These are phyloP conservation scores for Phaffia rhodozyma DNA, from an alignment of 1,284 basidiomycete species.

Conservation along the genomic window DNA sequence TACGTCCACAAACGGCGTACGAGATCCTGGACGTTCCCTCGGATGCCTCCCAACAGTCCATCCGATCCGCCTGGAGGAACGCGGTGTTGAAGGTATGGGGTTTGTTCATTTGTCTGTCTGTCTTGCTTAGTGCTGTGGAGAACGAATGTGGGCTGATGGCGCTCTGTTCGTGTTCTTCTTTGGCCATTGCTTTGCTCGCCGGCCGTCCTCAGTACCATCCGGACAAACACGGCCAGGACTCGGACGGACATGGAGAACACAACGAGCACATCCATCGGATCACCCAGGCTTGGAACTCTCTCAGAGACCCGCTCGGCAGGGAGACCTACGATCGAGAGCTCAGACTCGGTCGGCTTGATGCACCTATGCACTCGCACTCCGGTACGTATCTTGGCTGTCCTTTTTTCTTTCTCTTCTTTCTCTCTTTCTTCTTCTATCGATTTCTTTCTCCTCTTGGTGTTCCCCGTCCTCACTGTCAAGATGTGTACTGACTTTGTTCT, in stretches of 20 bases:
- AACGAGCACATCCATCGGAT: conserved; percentile 1
- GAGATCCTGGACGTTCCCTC: conserved; percentile 27
- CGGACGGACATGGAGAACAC: not conserved
- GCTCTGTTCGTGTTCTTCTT: not conserved
- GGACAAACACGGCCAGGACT: not conserved
- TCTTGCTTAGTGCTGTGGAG: no score
- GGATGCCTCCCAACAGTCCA: conserved; percentile 25
- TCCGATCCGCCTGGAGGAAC: conserved; percentile 30
- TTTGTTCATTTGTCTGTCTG: not conserved
- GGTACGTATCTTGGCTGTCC: not conserved
- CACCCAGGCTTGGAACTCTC: conserved; percentile 6
- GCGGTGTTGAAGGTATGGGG: conserved; percentile 28
- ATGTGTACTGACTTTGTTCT: conserved; percentile 11
- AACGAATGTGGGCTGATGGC: no score
- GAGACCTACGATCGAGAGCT: conserved; percentile 12
- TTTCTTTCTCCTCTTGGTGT: not conserved
- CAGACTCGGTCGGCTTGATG: not conserved
- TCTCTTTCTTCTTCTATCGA: no score
- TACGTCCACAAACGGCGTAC: conserved; percentile 16
- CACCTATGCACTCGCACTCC: no score
- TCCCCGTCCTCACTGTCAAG: not conserved
- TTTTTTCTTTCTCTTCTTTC: not conserved
- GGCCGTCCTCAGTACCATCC: conserved; percentile 5
- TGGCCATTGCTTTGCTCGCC: not conserved
- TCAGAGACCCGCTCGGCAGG: conserved; percentile 3